These are phyloP conservation scores for Euphorbia schlechtendalii DNA, from an alignment of 441 rosid genomes.

Conservation along the genomic window DNA sequence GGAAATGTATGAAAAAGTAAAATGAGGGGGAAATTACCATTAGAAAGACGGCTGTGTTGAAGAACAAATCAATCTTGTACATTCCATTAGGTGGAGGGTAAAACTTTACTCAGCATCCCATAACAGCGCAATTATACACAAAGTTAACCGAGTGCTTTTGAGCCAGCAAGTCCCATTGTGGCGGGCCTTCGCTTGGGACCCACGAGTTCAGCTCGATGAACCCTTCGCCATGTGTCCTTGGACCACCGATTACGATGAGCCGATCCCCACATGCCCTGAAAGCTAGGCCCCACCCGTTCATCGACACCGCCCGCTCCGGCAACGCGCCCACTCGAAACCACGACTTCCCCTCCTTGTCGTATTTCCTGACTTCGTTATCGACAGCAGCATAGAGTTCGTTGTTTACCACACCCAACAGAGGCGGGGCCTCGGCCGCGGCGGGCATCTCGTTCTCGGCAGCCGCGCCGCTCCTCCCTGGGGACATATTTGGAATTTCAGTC, in stretches of 20 bases:
- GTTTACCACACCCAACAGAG: slow-evolving; percentile 81
- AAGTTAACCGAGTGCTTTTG: slow-evolving; percentile 70
- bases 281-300: slow-evolving; percentile 97
- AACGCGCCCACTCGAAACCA: slow-evolving; percentile 69
- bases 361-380: slow-evolving; percentile 71
- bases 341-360: slow-evolving; percentile 45
- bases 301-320: slow-evolving; percentile 88
- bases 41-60: slow-evolving; percentile 38
- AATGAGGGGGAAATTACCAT: slow-evolving; percentile 44
- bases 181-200: slow-evolving; percentile 78
- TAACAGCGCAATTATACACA: slow-evolving; percentile 97
- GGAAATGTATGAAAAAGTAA: slow-evolving; percentile 28
- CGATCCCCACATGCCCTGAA: slow-evolving; percentile 89
- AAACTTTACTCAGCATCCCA: slow-evolving; percentile 67
- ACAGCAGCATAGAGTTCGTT: slow-evolving; percentile 80
- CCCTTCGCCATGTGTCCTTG: slow-evolving; percentile 62
- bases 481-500: slow-evolving; percentile 78
- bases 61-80: slow-evolving; percentile 42
- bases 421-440: slow-evolving; percentile 77
- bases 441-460: slow-evolving; percentile 48
- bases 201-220: slow-evolving; percentile 81
- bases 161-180: slow-evolving; percentile 70
- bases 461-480: slow-evolving; percentile 51
- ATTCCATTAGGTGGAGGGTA: slow-evolving; percentile 24
- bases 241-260: slow-evolving; percentile 88